These are phyloP conservation scores for Stagonosporopsis vannaccii DNA, from an alignment of 2,329 filamentous ascomycete genomes.

Conservation along the genomic window DNA sequence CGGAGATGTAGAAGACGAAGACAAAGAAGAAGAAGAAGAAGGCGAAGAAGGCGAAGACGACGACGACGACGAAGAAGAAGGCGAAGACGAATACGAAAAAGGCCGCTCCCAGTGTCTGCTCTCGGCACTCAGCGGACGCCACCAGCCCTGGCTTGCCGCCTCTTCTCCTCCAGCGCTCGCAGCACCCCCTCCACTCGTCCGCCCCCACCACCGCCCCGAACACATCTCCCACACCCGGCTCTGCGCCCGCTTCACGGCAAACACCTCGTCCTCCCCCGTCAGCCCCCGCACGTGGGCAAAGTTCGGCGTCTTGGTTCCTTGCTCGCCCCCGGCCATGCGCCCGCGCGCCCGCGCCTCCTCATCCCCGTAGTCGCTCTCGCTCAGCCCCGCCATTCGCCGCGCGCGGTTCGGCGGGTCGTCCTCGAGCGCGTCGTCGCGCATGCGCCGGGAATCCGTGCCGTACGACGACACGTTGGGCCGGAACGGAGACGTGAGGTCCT, in stretches of 20 bases:
- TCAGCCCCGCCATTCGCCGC: constrained; percentile 22
- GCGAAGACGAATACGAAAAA: too few relatives aligned
- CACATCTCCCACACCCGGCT: constrained; percentile 87
- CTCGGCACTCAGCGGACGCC: constrained; percentile 69
- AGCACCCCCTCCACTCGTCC: constrained; percentile 39
- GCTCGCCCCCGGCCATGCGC: not conserved
- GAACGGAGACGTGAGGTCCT: constrained; percentile 79
- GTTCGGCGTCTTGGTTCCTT: constrained; percentile 56
- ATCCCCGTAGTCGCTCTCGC: constrained; percentile 6
- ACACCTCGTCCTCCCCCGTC: constrained; percentile 81
- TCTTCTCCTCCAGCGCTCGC: constrained; percentile 11
- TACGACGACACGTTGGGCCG: constrained; percentile 79
- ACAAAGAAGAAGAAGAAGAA: not conserved
- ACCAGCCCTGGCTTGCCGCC: constrained; percentile 59
- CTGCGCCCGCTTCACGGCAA: constrained; percentile 79
- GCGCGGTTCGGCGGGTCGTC: constrained; percentile 58
- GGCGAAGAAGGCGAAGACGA: constrained; percentile 5
- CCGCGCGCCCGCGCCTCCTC: constrained; percentile 1
- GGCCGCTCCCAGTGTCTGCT: constrained; percentile 73
- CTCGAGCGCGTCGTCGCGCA: constrained; percentile 57
- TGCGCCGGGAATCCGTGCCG: constrained; percentile 42
- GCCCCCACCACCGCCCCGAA: constrained; percentile 72
- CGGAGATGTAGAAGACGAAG: constrained; percentile 4
- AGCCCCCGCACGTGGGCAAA: constrained; percentile 73
- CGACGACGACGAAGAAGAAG: not conserved